These are phyloP conservation scores for Pseudozyma hubeiensis DNA, from an alignment of 1,284 basidiomycete genomes.

Conservation along the genomic window DNA sequence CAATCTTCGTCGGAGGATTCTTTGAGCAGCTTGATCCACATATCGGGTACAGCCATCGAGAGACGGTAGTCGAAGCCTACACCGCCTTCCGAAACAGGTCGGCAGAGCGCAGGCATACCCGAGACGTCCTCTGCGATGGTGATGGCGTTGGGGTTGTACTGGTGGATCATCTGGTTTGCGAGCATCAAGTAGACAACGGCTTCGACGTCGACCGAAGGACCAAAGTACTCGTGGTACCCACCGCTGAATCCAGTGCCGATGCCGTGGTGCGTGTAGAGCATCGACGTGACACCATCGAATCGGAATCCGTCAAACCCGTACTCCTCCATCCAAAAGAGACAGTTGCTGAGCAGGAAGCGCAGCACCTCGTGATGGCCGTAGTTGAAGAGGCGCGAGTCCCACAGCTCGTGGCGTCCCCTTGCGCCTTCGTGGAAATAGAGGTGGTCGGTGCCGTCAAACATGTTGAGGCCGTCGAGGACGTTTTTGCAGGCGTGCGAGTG, in stretches of 20 bases:
- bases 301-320: slow-evolving; percentile 97
- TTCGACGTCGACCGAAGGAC: slow-evolving; percentile 83
- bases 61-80: slow-evolving; percentile 97
- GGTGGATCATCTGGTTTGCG: slow-evolving; percentile 89
- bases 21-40: slow-evolving; percentile 99
- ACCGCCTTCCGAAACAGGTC: slow-evolving; percentile 83
- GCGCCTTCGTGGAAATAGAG: slow-evolving; percentile 94
- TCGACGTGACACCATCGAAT: slow-evolving; percentile 97
- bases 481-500: slow-evolving; percentile 99
- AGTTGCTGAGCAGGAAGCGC: slow-evolving; percentile 91
- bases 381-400: slow-evolving; percentile 92
- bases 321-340: slow-evolving; percentile 94
- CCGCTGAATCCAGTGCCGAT: slow-evolving; percentile 97
- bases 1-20: slow-evolving; percentile 88
- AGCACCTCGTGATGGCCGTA: slow-evolving; percentile 93
- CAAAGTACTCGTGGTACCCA: slow-evolving; percentile 98
- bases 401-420: slow-evolving; percentile 91
- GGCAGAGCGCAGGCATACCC: slow-evolving; percentile 94
- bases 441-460: slow-evolving; percentile 95
- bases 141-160: slow-evolving; percentile 81
- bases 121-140: slow-evolving; percentile 98
- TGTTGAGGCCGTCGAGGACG: slow-evolving; percentile 91
- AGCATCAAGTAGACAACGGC: slow-evolving; percentile 96
- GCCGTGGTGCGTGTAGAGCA: slow-evolving; percentile 97
- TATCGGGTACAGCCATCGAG: slow-evolving; percentile 97